Conservation (phyloP, 192 early-diverging fungal species). For the Podila verticillata region DNA sequence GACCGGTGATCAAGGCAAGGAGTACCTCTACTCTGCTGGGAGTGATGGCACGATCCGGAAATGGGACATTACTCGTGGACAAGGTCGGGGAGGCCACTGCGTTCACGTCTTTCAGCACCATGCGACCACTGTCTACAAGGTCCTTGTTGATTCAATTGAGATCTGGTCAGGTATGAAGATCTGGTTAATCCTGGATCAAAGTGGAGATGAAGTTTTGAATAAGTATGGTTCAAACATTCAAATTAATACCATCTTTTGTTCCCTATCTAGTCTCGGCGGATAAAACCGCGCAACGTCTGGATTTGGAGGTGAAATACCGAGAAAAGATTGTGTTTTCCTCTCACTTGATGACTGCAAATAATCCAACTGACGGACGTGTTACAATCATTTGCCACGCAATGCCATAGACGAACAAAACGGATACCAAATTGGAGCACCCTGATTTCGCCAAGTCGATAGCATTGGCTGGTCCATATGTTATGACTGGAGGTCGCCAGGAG, state of each 20-base stretch:
- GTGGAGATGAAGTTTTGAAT: too few species aligned
- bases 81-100: conserved; percentile 42
- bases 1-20: conserved; percentile 55
- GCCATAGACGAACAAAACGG: conserved; percentile 70
- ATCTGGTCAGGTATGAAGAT: conserved; percentile 76
- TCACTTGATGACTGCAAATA: neutral
- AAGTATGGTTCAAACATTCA: conserved; percentile 1
- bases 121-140: conserved; percentile 79
- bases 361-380: neutral
- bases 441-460: conserved; percentile 82
- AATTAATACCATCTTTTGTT: neutral
- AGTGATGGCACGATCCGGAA: conserved; percentile 73
- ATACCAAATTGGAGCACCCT: conserved; percentile 81
- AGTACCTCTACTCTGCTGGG: conserved; percentile 67
- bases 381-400: neutral
- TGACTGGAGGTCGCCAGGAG: conserved; percentile 89
- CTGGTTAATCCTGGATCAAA: too few species aligned
- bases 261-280: conserved; percentile 82
- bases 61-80: conserved; percentile 65
- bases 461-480: conserved; percentile 72
- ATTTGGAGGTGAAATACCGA: conserved; percentile 72
- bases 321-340: neutral
- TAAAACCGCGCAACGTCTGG: conserved; percentile 88
- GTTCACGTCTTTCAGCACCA: conserved; percentile 71
- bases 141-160: conserved; percentile 69